phyloP scores from a whole-genome alignment of 176 grass and related monocot genomes.

The Triticum monococcum region DNA sequence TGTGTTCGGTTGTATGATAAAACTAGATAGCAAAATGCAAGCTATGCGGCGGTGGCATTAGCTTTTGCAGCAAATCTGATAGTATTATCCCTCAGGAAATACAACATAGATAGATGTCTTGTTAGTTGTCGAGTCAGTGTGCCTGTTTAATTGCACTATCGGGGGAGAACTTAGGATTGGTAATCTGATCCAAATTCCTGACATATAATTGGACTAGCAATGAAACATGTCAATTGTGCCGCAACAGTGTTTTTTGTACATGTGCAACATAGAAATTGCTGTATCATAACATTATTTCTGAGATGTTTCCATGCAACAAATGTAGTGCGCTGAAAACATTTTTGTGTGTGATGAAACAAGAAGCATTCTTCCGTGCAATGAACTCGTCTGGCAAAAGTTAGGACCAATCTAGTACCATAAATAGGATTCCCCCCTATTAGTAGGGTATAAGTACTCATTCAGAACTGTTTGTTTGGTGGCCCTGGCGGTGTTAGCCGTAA shows the following conservation, averaged over 20 bases:
- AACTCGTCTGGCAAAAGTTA: background rate
- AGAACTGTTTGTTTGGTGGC: background rate
- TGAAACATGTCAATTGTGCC: background rate
- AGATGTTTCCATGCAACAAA: background rate
- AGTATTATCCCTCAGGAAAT: background rate
- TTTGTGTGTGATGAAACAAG: background rate
- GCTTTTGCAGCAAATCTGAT: background rate
- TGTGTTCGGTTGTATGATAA: background rate
- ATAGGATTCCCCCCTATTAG: background rate
- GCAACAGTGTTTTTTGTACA: background rate
- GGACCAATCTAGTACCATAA: background rate
- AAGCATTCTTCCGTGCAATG: background rate
- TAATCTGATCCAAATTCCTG: background rate
- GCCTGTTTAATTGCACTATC: background rate
- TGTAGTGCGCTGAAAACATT: background rate
- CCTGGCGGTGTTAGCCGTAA: background rate
- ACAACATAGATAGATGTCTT: background rate
- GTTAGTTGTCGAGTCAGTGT: background rate
- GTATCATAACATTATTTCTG: background rate
- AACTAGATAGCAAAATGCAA: conserved; percentile 11
- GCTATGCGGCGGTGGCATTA: background rate
- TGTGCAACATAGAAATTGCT: background rate
- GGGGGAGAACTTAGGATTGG: background rate
- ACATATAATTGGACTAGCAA: background rate
- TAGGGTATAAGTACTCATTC: background rate